Base-by-base conservation (phyloP, 2,329 filamentous ascomycete genomes). In the Aspergillus thermomutatus region DNA sequence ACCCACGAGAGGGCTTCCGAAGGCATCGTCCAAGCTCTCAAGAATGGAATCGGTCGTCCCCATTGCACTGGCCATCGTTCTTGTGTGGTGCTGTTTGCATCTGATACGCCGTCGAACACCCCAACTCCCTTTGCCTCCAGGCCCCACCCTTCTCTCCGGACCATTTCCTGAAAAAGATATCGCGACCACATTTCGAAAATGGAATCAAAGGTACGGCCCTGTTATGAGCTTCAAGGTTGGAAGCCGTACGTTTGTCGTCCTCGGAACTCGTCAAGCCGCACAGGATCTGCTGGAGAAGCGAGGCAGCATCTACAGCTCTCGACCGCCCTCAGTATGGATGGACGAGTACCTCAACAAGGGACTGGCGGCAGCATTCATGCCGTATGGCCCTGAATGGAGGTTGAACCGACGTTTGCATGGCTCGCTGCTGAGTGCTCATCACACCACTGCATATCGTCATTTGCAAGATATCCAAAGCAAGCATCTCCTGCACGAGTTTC, bases 391-490 rank as follows among this genome's bases (percentile, higher is more conserved):
- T 53, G 70, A 73, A 31, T 82, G 79, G 78, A 74, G 70, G 43
- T 61, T 75, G 10, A 68, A 79, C 28, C 70, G 79, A 21, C 77
- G 73, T 49, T 64, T 80, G 17, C 64, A 77, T 9, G 74, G 76
- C 54, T 72, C 77, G 34, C 75, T 80, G 6, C 70, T 82, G 27
- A 80, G 75, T 11, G 75, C 77, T 3, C 74, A 71, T 47, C 74
- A 76, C 1, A 62, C 80, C 41, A 65, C 73, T 19, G 65, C 76
- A 14, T 82, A 82, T 64, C 79, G 77, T 59, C 72, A 75, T 1
- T 71, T 80, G 1, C 81, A 83, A 63, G 77, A 79, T 28, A 75
- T 80, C 6, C 79, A 83, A 59, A 77, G 79, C 21, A 73, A 71
- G 7, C 71, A 79, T n/a, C 60, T 82, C 3, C 74, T 76, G 52